These are phyloP conservation scores for Penicillium occitanis DNA, from an alignment of 2,329 filamentous ascomycete genomes.

Conservation along the genomic window DNA sequence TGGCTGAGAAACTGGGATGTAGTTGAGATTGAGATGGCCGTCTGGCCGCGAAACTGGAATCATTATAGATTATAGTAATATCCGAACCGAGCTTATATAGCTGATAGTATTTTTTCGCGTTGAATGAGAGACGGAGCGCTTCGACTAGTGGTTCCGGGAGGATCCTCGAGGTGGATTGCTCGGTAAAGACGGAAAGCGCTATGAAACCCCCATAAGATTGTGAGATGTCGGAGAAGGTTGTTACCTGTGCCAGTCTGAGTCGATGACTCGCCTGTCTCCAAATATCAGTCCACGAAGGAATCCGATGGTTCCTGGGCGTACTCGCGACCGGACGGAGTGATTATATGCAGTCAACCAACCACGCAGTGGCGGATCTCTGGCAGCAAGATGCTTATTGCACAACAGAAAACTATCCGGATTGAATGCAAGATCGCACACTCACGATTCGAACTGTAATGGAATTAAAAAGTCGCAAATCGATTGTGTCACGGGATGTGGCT, in stretches of 20 bases:
- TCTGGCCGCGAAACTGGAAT: slow-evolving; percentile 77
- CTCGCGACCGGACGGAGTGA: not conserved
- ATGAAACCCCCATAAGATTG: slow-evolving; percentile 19
- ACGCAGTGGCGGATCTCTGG: slow-evolving; percentile 15
- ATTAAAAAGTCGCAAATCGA: not conserved
- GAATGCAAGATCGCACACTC: not conserved
- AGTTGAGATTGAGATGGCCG: slow-evolving; percentile 78
- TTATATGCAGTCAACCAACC: slow-evolving; percentile 5
- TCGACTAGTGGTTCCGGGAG: slow-evolving; percentile 3
- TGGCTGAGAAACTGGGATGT: slow-evolving; percentile 66
- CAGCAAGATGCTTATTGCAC: slow-evolving; percentile 3
- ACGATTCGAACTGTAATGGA: not conserved
- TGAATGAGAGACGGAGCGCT: not conserved
- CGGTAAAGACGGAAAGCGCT: slow-evolving; percentile 10
- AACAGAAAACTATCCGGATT: not conserved
- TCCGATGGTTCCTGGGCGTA: not conserved
- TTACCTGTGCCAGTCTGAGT: not conserved
- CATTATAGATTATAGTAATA: slow-evolving; percentile 65
- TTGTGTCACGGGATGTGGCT: slow-evolving; percentile 5
- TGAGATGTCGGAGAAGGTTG: not conserved
- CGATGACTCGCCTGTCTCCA: not conserved
- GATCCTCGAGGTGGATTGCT: slow-evolving; percentile 3
- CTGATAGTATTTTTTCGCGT: not conserved
- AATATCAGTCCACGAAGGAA: slow-evolving; percentile 18
- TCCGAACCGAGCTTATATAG: not conserved